phyloP scores from a whole-genome alignment of 2,329 filamentous ascomycete species.

The Pezicula carpinea region DNA sequence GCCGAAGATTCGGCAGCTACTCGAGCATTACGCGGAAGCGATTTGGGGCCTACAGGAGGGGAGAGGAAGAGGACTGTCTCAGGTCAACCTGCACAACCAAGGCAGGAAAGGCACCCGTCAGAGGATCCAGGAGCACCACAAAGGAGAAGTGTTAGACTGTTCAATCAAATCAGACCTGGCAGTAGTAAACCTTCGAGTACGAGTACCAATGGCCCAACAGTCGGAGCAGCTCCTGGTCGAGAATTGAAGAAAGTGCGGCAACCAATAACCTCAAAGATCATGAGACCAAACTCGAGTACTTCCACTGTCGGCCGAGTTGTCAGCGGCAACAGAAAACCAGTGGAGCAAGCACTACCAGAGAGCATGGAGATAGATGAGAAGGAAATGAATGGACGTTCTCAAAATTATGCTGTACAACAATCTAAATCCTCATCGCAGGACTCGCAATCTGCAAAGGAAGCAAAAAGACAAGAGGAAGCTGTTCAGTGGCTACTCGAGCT shows the following conservation, averaged over 20 bases:
- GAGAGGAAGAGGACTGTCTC: constrained; percentile 92
- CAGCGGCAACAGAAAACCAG: constrained; percentile 82
- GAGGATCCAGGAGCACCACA: constrained; percentile 61
- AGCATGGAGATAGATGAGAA: constrained; percentile 65
- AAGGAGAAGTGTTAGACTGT: constrained; percentile 68
- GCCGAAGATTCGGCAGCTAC: constrained; percentile 24
- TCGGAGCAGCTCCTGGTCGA: constrained; percentile 58
- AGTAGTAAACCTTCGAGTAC: constrained; percentile 23
- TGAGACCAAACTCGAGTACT: constrained; percentile 62
- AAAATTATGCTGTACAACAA: constrained; percentile 23
- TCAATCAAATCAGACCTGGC: constrained; percentile 64
- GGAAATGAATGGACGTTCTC: constrained; percentile 39
- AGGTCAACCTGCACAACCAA: constrained; percentile 62
- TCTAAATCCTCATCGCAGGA: constrained; percentile 14
- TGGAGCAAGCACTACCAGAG: constrained; percentile 43
- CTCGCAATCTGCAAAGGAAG: constrained; percentile 40
- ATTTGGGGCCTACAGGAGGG: constrained; percentile 30
- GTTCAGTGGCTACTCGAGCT: constrained; percentile 74
- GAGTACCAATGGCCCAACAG: constrained; percentile 47
- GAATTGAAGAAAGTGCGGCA: constrained; percentile 83
- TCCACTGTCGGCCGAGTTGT: constrained; percentile 80
- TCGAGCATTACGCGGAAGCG: constrained; percentile 19
- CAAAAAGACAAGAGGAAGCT: constrained; percentile 66
- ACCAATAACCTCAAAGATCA: constrained; percentile 54
- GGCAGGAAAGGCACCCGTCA: constrained; percentile 42